Evolutionary conservation across 495 filamentous ascomycete genomes (phyloP), one percentile per base, ranked within the genome.

Genomic region (Penicillium ochrochloron): DNA sequence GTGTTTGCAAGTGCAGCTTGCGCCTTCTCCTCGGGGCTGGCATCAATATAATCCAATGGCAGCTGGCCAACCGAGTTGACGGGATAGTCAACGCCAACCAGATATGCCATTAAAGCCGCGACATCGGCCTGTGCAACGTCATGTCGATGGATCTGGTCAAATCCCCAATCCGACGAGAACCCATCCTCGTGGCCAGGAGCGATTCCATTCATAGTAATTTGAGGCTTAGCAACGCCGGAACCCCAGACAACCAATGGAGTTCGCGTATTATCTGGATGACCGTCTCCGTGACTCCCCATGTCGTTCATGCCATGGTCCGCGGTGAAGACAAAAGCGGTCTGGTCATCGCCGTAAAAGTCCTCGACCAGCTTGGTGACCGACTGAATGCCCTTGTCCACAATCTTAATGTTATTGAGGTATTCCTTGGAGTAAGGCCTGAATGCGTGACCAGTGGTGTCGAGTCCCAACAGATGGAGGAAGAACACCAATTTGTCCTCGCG

Each of bases 221-320:
- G 76, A 14, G 95, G 95, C 70, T 84, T 86, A 27, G 92, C 92
- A 39, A 98, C 89, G 29, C 95, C 95, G 60, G 95, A 93, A 11
- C 95, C 95, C 95, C 95, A 99, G 17, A 83, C 90, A 70, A 99
- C 91, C 11, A 99, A 80, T 12, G 95, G 95, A 25, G 95, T 99
- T 33, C 95, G 84, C 2, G 95, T 99, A 67, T 99, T 99, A 73
- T 99, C 92, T 2, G 95, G 95, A 78, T 99, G 95, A 23, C 95
- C 95, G 73, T 99, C 95, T 48, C 95, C 95, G 71, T 99, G 95
- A 65, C 92, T 97, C 14, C 95, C 95, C 90, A 91, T 96, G 78
- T 99, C 96, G 71, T 91, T 97, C 94, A 99, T 99, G 12, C 95
- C 95, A 78, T 99, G 95, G 68, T 99, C 95, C 2, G 95, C 95